A percentile compares a stretch with the other conserved stretches of the same genome.
phyloP scores from a whole-genome alignment of 371 early-diverging fungal species.

The Lichtheimia ornata region DNA sequence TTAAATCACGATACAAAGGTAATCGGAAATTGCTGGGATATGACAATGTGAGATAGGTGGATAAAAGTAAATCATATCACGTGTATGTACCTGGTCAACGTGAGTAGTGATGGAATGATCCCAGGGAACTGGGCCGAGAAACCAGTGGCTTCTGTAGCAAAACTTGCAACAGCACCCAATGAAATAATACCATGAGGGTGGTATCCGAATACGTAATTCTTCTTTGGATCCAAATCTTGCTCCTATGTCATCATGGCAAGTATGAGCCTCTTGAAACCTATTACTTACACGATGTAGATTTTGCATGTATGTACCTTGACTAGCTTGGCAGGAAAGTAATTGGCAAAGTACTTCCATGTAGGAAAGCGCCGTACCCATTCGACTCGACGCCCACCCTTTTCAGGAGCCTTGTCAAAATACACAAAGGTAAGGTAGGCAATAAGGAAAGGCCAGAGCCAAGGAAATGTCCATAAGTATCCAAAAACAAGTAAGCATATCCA shows the following conservation, averaged over 20 bases:
- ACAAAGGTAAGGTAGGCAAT: constrained; percentile 65
- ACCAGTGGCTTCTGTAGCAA: constrained; percentile 73
- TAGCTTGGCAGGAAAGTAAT: constrained; percentile 76
- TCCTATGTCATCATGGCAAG: constrained; percentile 38
- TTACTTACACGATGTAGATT: neutral
- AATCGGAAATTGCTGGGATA: constrained; percentile 54
- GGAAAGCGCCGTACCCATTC: constrained; percentile 52
- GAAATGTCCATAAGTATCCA: constrained; percentile 43
- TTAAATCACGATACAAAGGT: constrained; percentile 74
- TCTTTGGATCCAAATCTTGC: constrained; percentile 70
- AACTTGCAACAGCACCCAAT: constrained; percentile 79
- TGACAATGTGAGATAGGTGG: neutral
- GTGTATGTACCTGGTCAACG: constrained; percentile 36
- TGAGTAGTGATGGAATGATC: constrained; percentile 60
- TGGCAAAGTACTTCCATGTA: constrained; percentile 72
- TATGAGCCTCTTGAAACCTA: neutral
- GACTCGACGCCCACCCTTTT: constrained; percentile 69
- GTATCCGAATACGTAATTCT: constrained; percentile 80
- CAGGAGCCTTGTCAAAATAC: constrained; percentile 53
- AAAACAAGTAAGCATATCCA: constrained; percentile 51
- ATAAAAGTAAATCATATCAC: neutral
- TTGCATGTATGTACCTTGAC: constrained; percentile 57
- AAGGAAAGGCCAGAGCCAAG: constrained; percentile 56
- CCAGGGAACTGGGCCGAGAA: constrained; percentile 71
- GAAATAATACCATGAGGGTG: constrained; percentile 90